Conservation (phyloP, 352 stramenopile genomes). For the Phytophthora pistaciae region DNA sequence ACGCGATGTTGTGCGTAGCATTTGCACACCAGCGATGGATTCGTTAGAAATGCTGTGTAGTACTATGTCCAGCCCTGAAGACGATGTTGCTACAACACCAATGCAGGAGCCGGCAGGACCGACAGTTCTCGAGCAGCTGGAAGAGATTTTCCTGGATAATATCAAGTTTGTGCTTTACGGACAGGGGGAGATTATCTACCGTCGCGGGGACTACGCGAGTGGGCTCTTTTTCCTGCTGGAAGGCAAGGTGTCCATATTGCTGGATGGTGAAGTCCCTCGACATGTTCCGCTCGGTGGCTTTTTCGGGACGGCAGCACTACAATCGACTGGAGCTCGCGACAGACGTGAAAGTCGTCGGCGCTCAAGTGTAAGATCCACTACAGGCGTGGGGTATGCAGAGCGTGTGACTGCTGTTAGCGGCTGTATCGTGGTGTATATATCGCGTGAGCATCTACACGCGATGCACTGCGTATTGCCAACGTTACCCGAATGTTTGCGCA, state of each 20-base stretch:
- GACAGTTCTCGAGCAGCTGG: constrained; percentile 40
- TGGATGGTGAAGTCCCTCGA: constrained; percentile 36
- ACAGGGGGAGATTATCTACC: constrained; percentile 71
- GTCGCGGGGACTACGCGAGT: constrained; percentile 52
- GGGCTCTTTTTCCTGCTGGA: constrained; percentile 67
- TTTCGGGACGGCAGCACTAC: constrained; percentile 57
- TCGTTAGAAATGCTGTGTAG: constrained; percentile 48
- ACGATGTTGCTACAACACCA: background rate
- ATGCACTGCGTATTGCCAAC: constrained; percentile 46
- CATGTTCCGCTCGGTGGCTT: constrained; percentile 52
- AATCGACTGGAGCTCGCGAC: background rate
- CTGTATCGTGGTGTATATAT: constrained; percentile 63
- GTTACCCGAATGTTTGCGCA: constrained; percentile 36
- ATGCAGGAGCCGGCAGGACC: constrained; percentile 2
- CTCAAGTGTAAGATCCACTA: constrained; percentile 8
- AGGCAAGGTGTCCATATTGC: constrained; percentile 42
- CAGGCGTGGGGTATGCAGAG: constrained; percentile 42
- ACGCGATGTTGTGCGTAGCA: constrained; percentile 64
- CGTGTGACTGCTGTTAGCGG: constrained; percentile 58
- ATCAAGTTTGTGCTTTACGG: constrained; percentile 69
- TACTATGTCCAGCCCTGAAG: background rate
- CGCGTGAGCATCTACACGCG: constrained; percentile 50
- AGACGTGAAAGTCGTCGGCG: constrained; percentile 15
- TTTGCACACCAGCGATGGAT: constrained; percentile 61
- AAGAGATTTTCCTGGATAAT: constrained; percentile 63